Conservation (phyloP, 2,329 filamentous ascomycete genomes). For the Penicillium sp. region DNA sequence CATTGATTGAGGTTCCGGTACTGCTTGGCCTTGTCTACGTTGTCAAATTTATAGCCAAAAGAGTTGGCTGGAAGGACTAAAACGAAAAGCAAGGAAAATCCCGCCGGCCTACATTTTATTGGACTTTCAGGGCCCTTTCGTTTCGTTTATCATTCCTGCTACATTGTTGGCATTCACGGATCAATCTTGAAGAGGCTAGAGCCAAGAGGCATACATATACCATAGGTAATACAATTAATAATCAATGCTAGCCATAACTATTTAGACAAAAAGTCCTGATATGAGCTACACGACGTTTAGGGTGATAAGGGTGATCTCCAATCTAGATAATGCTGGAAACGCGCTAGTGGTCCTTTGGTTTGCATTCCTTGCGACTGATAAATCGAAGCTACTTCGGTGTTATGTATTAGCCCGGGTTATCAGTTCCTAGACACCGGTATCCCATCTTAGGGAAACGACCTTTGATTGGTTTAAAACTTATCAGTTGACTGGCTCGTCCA, state of each 20-base stretch:
- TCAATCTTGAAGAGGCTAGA: neutral
- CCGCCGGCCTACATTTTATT: no score
- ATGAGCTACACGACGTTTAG: neutral
- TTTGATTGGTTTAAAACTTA: no score
- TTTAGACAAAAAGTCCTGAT: neutral
- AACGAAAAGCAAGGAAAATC: neutral
- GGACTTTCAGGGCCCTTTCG: neutral
- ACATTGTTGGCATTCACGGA: neutral
- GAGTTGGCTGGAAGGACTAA: slow-evolving; percentile 24
- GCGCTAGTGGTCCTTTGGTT: no score
- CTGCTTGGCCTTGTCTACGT: slow-evolving; percentile 74
- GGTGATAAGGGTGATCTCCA: neutral
- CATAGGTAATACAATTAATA: neutral
- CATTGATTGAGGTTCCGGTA: slow-evolving; percentile 83
- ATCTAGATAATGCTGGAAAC: no score
- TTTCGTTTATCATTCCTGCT: neutral
- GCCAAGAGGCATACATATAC: neutral
- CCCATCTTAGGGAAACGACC: no score
- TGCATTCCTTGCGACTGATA: no score
- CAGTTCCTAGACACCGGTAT: no score
- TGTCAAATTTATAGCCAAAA: slow-evolving; percentile 45
- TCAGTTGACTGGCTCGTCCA: no score
- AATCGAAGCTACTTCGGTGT: no score
- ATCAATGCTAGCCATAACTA: neutral
- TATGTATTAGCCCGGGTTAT: no score